These are phyloP conservation scores for Aspergillus calidoustus DNA, from an alignment of 2,329 filamentous ascomycete species.

Conservation along the genomic window DNA sequence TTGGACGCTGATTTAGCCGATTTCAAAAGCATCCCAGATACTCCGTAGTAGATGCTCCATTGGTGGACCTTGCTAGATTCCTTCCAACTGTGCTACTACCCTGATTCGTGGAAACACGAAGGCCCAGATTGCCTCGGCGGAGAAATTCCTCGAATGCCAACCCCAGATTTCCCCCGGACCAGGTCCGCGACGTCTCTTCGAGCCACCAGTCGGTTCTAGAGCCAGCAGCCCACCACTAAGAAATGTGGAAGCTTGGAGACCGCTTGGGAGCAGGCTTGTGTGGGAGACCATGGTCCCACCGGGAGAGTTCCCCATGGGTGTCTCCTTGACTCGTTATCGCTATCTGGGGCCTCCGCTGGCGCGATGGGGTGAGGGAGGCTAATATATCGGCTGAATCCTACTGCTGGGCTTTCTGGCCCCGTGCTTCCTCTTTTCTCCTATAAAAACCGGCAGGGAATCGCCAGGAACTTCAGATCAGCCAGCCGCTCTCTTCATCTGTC, in stretches of 20 bases:
- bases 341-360: slow-evolving; percentile 10
- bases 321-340: slow-evolving; percentile 7
- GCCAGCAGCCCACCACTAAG: slow-evolving; percentile 36
- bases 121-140: slow-evolving; percentile 18
- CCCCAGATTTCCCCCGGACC: slow-evolving; percentile 30
- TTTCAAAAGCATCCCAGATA: not conserved
- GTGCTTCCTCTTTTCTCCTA: not conserved
- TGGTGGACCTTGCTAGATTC: slow-evolving; percentile 36
- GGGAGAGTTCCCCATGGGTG: slow-evolving; percentile 17
- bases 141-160: slow-evolving; percentile 41
- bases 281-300: slow-evolving; percentile 26
- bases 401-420: slow-evolving; percentile 16
- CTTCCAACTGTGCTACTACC: slow-evolving; percentile 1
- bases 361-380: slow-evolving; percentile 15
- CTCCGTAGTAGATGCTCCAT: slow-evolving; percentile 26
- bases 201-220: slow-evolving; percentile 11
- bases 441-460: slow-evolving; percentile 7
- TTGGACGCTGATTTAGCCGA: not conserved
- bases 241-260: slow-evolving; percentile 22
- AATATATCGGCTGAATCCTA: slow-evolving; percentile 22
- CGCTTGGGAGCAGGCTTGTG: slow-evolving; percentile 11
- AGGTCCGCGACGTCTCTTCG: not conserved
- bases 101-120: slow-evolving; percentile 37
- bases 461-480: not conserved
- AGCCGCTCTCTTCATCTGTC: slow-evolving; percentile 4